phyloP scores from a whole-genome alignment of 176 grass and related monocot species.

The Oropetium thomaeum region DNA sequence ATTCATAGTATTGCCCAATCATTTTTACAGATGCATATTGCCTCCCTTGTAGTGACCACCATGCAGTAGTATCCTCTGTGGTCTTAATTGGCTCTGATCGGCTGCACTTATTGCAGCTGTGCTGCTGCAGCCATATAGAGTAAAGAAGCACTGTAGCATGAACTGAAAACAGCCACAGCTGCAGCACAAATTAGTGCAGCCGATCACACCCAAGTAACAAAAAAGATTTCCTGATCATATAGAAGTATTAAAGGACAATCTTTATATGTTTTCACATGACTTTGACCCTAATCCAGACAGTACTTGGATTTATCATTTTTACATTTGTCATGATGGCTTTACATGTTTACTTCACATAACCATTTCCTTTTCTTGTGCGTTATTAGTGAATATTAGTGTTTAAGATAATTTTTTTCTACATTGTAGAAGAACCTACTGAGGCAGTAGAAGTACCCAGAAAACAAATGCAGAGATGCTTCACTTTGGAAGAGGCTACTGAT shows the following conservation, averaged over 20 bases:
- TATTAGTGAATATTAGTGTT: conserved; percentile 19
- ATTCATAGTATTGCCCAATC: background rate
- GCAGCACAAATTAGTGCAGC: too few relatives aligned
- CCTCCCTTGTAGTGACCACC: background rate
- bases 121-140: too few relatives aligned
- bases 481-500: conserved; percentile 84
- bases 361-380: conserved; percentile 6
- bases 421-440: conserved; percentile 41
- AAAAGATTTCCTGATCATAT: conserved; percentile 1
- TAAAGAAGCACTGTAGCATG: too few relatives aligned
- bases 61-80: background rate
- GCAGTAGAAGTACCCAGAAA: conserved; percentile 43
- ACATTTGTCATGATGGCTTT: background rate
- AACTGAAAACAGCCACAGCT: too few relatives aligned
- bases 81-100: too few relatives aligned
- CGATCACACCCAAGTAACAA: too few relatives aligned
- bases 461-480: conserved; percentile 66
- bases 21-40: background rate
- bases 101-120: too few relatives aligned
- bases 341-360: conserved; percentile 12
- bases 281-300: background rate
- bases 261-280: background rate
- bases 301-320: background rate
- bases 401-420: conserved; percentile 14
- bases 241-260: background rate